Base-by-base conservation (phyloP, 2,329 filamentous ascomycete species). In the Mollisiaceae sp. region DNA sequence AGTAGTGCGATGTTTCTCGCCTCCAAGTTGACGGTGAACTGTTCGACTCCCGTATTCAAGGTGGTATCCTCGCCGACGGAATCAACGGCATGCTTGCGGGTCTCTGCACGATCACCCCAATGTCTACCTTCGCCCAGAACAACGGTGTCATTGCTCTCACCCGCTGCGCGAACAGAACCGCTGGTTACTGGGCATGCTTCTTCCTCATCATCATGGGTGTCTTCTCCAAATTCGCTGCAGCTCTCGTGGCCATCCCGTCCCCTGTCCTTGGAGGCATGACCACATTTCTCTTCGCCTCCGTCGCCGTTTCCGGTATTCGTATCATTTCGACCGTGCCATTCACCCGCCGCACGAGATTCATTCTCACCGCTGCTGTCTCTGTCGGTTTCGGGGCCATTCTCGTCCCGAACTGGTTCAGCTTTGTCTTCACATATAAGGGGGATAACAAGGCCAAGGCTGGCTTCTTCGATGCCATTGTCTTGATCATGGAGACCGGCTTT, bases 61-160 rank as follows among this genome's bases (percentile, higher is more conserved):
- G 91, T 14, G 91, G 91, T 39, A 86, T 94, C 18, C 78, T 95
- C 3, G 91, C 91, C 0, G 92, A 95, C 71, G 92, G 91, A 0
- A 71, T 93, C 59, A 92, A 92, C 72, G 91, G 91, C 41, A 80
- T 93, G 69, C 80, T 94, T 18, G 90, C 91, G 18, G 90, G 88
- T 0, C 84, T 95, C 38, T 91, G 89, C 80, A 94, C 91, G 57
- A 91, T 92, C 70, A 91, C 91, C 0, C 91, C 91, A 36, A 91
- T 94, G 86, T 89, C 87, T 1, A 90, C 89, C 0, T 94, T 94
- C 71, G 91, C 91, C 0, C 91, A 94, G 77, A 94, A 94, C 80
- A 94, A 94, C 75, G 91, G 91, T 41, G 91, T 94, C 60, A 94
- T 95, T 67, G 90, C 91, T 0, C 82, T 95, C 54, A 95, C 92